Percentiles rank a stretch among this genome's conserved stretches.
Conservation (phyloP, 1,284 basidiomycete species). For the Hortiboletus rubellus region DNA sequence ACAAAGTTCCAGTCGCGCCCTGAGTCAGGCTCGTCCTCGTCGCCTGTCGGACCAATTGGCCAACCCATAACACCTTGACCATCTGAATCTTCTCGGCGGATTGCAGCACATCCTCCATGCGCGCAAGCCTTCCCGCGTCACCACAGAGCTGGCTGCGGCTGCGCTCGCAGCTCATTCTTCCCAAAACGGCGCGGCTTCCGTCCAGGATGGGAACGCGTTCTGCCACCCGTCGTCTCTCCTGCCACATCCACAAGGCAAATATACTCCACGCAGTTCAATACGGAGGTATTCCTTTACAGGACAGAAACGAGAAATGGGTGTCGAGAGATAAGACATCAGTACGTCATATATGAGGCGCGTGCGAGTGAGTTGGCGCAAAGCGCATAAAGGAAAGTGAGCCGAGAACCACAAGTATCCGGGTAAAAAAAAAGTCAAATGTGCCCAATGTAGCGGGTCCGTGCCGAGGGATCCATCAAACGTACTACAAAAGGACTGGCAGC, state of each 20-base stretch:
- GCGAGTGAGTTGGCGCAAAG: not conserved
- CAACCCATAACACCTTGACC: no score
- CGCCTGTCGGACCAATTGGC: no score
- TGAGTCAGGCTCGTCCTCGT: no score
- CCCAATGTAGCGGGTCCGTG: conserved; percentile 7
- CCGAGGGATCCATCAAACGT: not conserved
- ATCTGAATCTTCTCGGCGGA: no score
- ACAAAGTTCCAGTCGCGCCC: no score
- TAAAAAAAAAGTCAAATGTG: not conserved
- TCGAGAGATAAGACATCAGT: conserved; percentile 6
- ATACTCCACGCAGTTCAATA: not conserved
- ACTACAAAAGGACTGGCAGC: not conserved
- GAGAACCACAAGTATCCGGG: not conserved
- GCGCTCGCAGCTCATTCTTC: no score
- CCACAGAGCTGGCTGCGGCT: no score
- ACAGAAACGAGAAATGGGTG: not conserved
- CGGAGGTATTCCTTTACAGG: conserved; percentile 16
- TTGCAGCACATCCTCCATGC: no score
- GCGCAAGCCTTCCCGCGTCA: no score
- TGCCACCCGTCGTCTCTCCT: no score
- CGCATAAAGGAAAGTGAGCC: not conserved
- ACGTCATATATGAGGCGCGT: conserved; percentile 7
- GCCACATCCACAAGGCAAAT: not conserved
- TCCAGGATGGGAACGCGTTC: no score
- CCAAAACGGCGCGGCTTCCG: no score